Base-by-base conservation (phyloP, 2,329 filamentous ascomycete species). In the Celoporthe dispersa region DNA sequence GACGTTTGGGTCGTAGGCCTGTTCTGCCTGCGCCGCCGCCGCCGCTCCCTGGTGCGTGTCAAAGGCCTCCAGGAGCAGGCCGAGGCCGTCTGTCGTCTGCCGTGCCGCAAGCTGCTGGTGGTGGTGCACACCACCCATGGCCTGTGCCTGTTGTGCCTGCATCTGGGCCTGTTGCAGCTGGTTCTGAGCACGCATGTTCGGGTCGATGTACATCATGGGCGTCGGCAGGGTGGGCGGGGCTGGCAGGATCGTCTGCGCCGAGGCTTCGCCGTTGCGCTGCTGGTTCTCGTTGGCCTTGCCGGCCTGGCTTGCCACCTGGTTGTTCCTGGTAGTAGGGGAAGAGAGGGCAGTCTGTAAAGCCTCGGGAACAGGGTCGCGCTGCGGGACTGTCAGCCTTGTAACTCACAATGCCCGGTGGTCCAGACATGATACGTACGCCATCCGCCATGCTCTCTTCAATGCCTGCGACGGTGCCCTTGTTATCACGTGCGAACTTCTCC, bases 371-470 rank as follows among this genome's bases (percentile, higher is more conserved):
- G 74, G 75, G 33, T 77, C 75, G 68, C 69, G 76, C 79, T 72
- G 76, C 74, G 62, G 76, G 73, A 16, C 72, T 68, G 62, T 76
- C 76, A 65, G 77, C 63, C 77, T 73, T n/a, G 74, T 73, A 22
- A 74, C 73, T 65, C 75, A 69, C 67, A 63, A 57, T 22, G 31
- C 31, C 35, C 33, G 44, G 9, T 11, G 22, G 4, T 11, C 19
- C 14, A 14, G 6, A 11, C 11, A 16, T 35, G 37, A 37, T 57
- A 74, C 80, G 75, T 76, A 82, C 81, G 68, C 84, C 83, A 64
- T 87, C 84, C 9, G 84, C 83, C 85, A 87, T 86, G 64, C 84
- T 83, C 14, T 81, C 82, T 69, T 86, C 82, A 19, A 80, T 77
- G 22, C 77, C 79, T 7, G 80, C 76, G 2, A 80, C 76, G 39